Conservation (phyloP, 495 filamentous ascomycete species). For the Aspergillus olivimuriae region DNA sequence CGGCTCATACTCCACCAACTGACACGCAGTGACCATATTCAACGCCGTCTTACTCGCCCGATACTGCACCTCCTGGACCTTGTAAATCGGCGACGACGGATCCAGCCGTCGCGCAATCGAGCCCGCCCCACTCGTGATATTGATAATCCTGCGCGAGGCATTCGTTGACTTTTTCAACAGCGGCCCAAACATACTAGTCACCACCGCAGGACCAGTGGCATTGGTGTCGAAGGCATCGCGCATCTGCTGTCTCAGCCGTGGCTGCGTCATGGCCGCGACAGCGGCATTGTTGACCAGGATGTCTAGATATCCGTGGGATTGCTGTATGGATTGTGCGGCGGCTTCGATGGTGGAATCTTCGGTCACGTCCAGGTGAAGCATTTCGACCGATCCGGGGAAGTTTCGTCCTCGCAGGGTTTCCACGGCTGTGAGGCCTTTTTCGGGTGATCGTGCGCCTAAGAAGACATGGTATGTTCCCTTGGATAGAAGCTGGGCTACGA, state of each 20-base stretch:
- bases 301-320: neutral
- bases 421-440: conserved; percentile 18
- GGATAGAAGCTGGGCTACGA: conserved; percentile 19
- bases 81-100: conserved; percentile 8
- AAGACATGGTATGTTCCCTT: conserved; percentile 24
- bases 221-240: conserved; percentile 20
- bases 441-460: conserved; percentile 17
- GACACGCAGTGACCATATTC: conserved; percentile 25
- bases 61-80: conserved; percentile 15
- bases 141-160: conserved; percentile 21
- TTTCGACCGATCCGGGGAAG: conserved; percentile 11
- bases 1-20: conserved; percentile 9
- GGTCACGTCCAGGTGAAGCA: conserved; percentile 26
- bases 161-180: conserved; percentile 20
- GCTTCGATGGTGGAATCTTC: conserved; percentile 15
- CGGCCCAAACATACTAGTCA: conserved; percentile 21
- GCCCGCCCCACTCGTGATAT: conserved; percentile 20
- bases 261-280: conserved; percentile 15
- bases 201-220: conserved; percentile 7
- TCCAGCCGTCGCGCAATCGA: conserved; percentile 22
- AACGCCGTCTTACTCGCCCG: conserved; percentile 29
- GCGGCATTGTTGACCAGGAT: conserved; percentile 23
- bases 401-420: conserved; percentile 15
- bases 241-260: conserved; percentile 31
- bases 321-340: conserved; percentile 12